phyloP scores from a whole-genome alignment of 768 basidiomycete genomes.

The Tubosaeta sp. region DNA sequence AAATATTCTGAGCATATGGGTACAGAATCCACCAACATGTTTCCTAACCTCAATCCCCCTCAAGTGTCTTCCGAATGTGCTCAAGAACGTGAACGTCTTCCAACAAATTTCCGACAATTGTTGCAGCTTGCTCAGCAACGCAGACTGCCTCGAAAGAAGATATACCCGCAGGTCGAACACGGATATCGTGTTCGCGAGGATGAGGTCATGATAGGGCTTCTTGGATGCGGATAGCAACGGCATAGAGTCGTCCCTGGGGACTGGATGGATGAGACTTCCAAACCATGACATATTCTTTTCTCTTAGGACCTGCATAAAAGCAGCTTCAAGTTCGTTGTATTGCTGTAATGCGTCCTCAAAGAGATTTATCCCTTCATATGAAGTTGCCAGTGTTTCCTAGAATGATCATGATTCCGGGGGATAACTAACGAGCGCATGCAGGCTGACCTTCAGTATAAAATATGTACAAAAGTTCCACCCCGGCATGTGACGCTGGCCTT shows the following conservation, averaged over 20 bases:
- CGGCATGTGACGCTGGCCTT: constrained; percentile 85
- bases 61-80: constrained; percentile 69
- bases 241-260: constrained; percentile 68
- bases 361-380: constrained; percentile 86
- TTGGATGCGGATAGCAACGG: constrained; percentile 73
- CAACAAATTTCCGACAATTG: constrained; percentile 65
- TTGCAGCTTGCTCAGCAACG: constrained; percentile 65
- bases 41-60: constrained; percentile 65
- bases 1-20: constrained; percentile 17
- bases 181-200: constrained; percentile 85
- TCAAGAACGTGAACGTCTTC: constrained; percentile 72
- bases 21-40: constrained; percentile 1
- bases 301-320: constrained; percentile 68
- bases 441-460: constrained; percentile 87
- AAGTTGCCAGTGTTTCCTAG: constrained; percentile 90
- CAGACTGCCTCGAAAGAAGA: constrained; percentile 81
- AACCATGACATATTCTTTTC: constrained; percentile 93
- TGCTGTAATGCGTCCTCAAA: constrained; percentile 85
- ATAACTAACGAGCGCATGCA: not conserved
- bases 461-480: constrained; percentile 99
- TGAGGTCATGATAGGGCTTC: constrained; percentile 87
- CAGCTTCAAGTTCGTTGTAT: constrained; percentile 87
- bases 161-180: constrained; percentile 93
- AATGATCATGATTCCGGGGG: constrained; percentile 2
- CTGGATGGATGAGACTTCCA: constrained; percentile 72